Evolutionary conservation across 768 basidiomycete species (phyloP).

Genomic region (Lactarius vividus): DNA sequence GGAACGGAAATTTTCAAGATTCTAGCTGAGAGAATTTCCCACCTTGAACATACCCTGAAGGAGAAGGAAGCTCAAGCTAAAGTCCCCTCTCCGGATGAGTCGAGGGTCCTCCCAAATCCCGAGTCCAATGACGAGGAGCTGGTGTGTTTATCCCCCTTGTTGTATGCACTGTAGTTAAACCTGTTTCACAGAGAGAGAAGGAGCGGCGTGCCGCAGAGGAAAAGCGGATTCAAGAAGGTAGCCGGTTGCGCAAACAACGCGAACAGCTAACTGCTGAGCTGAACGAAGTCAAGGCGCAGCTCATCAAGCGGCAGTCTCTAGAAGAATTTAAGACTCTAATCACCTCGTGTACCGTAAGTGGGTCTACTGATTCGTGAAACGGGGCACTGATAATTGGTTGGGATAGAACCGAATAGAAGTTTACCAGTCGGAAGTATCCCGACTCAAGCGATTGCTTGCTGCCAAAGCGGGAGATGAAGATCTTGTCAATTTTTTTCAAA

Average conservation of each 20-base stretch:
- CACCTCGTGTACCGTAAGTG: constrained; percentile 19
- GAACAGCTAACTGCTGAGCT: constrained; percentile 26
- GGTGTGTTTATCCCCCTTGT: constrained; percentile 4
- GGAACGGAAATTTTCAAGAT: constrained; percentile 21
- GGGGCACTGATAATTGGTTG: constrained; percentile 1
- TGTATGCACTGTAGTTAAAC: not conserved
- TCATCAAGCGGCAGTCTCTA: constrained; percentile 22
- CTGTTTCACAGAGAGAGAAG: constrained; percentile 12
- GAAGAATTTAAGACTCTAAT: constrained; percentile 23
- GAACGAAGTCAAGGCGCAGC: constrained; percentile 26
- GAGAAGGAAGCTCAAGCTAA: constrained; percentile 19
- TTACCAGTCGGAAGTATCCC: constrained; percentile 66
- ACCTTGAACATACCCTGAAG: constrained; percentile 22
- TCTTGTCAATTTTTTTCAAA: constrained; percentile 66
- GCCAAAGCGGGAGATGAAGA: constrained; percentile 69
- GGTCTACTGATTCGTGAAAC: not conserved
- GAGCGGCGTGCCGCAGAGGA: constrained; percentile 22
- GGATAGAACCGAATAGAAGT: constrained; percentile 67
- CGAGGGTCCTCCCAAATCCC: not conserved
- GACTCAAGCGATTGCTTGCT: constrained; percentile 75
- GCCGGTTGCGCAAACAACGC: constrained; percentile 26
- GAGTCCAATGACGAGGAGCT: constrained; percentile 20
- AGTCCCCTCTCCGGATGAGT: constrained; percentile 9
- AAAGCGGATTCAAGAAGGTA: constrained; percentile 24
- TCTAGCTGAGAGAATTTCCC: constrained; percentile 11